Conservation (phyloP, 2,329 filamentous ascomycete genomes). For the Apiospora phragmitis region DNA sequence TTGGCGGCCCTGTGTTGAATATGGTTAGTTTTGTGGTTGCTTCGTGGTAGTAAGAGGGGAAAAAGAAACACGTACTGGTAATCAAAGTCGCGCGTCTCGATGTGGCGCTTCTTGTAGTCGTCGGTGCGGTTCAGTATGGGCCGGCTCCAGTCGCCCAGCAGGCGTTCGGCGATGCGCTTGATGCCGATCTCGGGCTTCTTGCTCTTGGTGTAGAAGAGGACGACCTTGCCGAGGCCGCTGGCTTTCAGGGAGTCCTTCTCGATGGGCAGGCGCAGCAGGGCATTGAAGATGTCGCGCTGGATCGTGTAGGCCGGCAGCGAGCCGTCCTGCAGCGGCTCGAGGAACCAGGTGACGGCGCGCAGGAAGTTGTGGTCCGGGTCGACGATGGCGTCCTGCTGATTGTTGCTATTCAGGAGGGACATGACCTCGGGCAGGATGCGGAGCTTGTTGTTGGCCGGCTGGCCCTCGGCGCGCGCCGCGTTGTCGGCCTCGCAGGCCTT, state of each 20-base stretch:
- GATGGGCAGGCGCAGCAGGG: slow-evolving; percentile 78
- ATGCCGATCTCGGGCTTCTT: slow-evolving; percentile 85
- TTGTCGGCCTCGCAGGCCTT: slow-evolving; percentile 86
- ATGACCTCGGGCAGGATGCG: slow-evolving; percentile 91
- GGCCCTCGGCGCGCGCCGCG: slow-evolving; percentile 72
- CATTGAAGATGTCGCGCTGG: slow-evolving; percentile 88
- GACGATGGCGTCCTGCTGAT: slow-evolving; percentile 78
- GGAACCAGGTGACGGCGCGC: slow-evolving; percentile 93
- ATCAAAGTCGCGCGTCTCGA: slow-evolving; percentile 65
- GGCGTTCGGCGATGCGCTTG: slow-evolving; percentile 88
- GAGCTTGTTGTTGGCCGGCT: slow-evolving; percentile 89
- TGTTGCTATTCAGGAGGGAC: slow-evolving; percentile 84
- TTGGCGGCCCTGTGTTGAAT: slow-evolving; percentile 49
- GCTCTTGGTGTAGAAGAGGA: slow-evolving; percentile 95
- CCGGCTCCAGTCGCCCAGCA: slow-evolving; percentile 94
- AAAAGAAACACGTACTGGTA: slow-evolving; percentile 52
- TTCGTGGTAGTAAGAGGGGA: not conserved
- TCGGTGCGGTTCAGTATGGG: slow-evolving; percentile 92
- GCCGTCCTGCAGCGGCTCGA: slow-evolving; percentile 92
- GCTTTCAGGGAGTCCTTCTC: slow-evolving; percentile 88
- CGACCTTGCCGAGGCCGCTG: slow-evolving; percentile 92
- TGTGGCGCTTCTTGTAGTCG: slow-evolving; percentile 84
- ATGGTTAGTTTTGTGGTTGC: slow-evolving; percentile 13
- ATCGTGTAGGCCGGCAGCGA: slow-evolving; percentile 96
- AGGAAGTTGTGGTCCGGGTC: slow-evolving; percentile 95